These are phyloP conservation scores for Metschnikowia continentalis DNA, from an alignment of 805 yeast genomes.

Conservation along the genomic window DNA sequence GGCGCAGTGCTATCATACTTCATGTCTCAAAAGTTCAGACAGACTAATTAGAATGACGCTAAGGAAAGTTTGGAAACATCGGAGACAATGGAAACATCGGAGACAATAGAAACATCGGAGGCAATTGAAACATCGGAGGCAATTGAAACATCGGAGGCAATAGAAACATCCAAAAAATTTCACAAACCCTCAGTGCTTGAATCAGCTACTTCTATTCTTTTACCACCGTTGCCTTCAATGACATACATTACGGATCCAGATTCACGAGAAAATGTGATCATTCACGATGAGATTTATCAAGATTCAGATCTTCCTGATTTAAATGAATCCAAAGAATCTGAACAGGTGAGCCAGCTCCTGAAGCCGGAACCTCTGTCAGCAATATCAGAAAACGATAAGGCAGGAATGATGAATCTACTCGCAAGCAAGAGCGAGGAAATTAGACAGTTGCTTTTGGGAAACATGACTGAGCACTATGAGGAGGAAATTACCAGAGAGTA, in stretches of 20 bases:
- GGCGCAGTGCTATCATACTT: constrained; percentile 39
- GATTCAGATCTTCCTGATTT: constrained; percentile 46
- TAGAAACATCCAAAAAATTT: constrained; percentile 22
- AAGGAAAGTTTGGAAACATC: constrained; percentile 1
- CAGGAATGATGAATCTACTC: constrained; percentile 15
- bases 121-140: too few relatives aligned
- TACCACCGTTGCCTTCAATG: constrained; percentile 76
- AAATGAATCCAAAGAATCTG: not conserved
- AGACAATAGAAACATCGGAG: too few relatives aligned
- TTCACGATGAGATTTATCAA: constrained; percentile 76
- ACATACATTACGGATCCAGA: constrained; percentile 66
- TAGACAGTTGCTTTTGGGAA: constrained; percentile 13
- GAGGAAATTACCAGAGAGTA: constrained; percentile 86
- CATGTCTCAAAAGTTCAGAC: constrained; percentile 38
- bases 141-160: not conserved
- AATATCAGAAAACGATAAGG: constrained; percentile 3
- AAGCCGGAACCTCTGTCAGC: not conserved
- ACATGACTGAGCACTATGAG: constrained; percentile 45
- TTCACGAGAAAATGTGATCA: constrained; percentile 58
- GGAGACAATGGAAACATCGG: too few relatives aligned
- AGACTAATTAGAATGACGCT: constrained; percentile 4
- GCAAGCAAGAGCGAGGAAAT: constrained; percentile 17
- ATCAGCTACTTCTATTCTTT: constrained; percentile 69
- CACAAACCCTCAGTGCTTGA: constrained; percentile 76
- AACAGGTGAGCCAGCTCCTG: not conserved